Evolutionary conservation across 2,329 filamentous ascomycete species (phyloP).

Genomic region (Aphanoascus verrucosus): DNA sequence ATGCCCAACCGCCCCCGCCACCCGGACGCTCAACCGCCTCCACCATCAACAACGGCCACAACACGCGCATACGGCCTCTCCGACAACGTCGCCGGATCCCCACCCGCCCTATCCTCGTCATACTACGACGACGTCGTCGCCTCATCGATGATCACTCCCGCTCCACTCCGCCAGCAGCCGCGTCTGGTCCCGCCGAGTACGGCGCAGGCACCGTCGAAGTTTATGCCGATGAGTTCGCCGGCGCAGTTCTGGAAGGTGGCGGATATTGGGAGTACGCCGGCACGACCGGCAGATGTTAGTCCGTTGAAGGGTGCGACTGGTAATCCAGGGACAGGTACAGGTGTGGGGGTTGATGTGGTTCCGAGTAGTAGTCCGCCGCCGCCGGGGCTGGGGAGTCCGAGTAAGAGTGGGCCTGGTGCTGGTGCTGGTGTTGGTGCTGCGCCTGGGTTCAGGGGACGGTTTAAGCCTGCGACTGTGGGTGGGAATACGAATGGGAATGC

Average conservation of each 20-base stretch:
- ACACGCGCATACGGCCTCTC: conserved; percentile 32
- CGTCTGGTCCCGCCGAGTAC: conserved; percentile 40
- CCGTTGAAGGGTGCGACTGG: conserved; percentile 32
- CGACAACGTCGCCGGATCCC: conserved; percentile 32
- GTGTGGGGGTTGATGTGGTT: conserved; percentile 24
- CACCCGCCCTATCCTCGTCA: conserved; percentile 40
- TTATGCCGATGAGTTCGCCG: conserved; percentile 43
- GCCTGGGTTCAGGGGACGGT: conserved; percentile 14
- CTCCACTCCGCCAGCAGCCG: conserved; percentile 40
- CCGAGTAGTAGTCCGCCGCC: conserved; percentile 41
- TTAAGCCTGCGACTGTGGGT: conserved; percentile 15
- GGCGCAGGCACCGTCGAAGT: conserved; percentile 40
- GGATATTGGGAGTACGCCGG: conserved; percentile 39
- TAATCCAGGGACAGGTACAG: no score
- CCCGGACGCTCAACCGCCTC: conserved; percentile 11
- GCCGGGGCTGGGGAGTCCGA: conserved; percentile 36
- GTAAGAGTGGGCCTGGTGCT: conserved; percentile 27
- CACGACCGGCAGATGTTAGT: conserved; percentile 36
- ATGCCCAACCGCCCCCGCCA: conserved; percentile 17
- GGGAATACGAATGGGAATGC: not conserved
- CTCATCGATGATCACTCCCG: conserved; percentile 40
- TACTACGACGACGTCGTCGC: conserved; percentile 39
- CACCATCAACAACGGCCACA: conserved; percentile 21
- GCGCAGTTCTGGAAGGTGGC: conserved; percentile 43
- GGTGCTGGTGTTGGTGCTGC: conserved; percentile 9